Evolutionary conservation across 805 yeast genomes (phyloP), one percentile per base, ranked within the genome.

Genomic region (Candida namnaoensis): DNA sequence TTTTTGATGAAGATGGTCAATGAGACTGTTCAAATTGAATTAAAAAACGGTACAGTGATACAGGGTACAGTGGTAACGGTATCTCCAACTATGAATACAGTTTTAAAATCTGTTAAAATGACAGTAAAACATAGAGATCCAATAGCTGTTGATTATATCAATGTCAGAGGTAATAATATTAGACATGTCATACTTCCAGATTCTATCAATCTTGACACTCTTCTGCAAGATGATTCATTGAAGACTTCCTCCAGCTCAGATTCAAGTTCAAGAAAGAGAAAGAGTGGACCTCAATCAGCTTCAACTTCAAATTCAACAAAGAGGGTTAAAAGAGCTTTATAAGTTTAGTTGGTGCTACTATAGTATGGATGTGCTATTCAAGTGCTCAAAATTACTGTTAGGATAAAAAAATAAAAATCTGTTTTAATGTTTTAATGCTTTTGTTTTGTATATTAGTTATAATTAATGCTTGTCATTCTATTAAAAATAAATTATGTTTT

Each of bases 1-100:
- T 88, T 91, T 59, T 66, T 91, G 45, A 86, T 86, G 86, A 88
- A 88, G 54, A 67, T 91, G 54, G 76, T 82, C 34, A 80, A 82
- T 43, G 97, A 88, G 62, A 80, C 88, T 39, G 91, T 91, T 2
- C 88, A 91, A 40, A 84, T 90, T 15, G 98, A 90, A 59, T 68
- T 91, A 54, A 91, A 90, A 60, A 88, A 91, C 61, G 97, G 97
- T 34, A 85, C 91, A 5, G 72, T 86, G 5, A 76, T 91, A 6
- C 76, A 84, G 52, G 98, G 98, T 0, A 85, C 90, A 12, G 68
- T 91, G 25, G 77, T 83, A 35, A 77, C 88, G 7, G 95, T 93
- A 35, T 72, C 95, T 3, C 96, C 96, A 26, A 75, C 84, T 47
- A 90, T 90, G 98, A 90, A 90, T 61, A 79, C 90, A 37, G 78